Percentiles rank a stretch among this genome's conserved stretches.
phyloP scores from a whole-genome alignment of 345 rosid species.

The Euphorbia peplus region DNA sequence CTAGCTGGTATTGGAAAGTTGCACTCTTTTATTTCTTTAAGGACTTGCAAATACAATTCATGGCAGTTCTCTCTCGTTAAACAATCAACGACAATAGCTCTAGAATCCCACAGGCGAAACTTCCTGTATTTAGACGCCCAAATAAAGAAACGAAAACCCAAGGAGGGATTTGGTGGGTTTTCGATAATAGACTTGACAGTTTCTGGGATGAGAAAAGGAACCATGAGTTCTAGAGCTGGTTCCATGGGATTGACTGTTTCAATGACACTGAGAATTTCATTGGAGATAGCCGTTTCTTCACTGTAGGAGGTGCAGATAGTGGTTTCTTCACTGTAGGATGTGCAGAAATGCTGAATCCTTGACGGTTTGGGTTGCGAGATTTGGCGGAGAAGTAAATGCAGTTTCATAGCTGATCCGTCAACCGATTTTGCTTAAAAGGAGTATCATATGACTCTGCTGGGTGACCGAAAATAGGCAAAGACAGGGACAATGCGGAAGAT shows the following conservation, averaged over 20 bases:
- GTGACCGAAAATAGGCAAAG: no score
- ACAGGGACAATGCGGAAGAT: no score
- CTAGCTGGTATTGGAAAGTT: constrained; percentile 34
- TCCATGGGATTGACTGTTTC: constrained; percentile 49
- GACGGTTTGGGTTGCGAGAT: constrained; percentile 12
- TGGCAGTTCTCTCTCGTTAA: constrained; percentile 41
- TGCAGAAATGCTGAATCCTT: constrained; percentile 15
- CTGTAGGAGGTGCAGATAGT: constrained; percentile 17
- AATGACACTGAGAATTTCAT: constrained; percentile 52
- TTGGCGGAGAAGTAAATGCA: constrained; percentile 12
- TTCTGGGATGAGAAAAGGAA: constrained; percentile 46
- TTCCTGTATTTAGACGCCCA: constrained; percentile 65
- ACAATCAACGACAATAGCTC: constrained; percentile 37
- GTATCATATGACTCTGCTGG: no score
- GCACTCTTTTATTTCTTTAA: constrained; percentile 47
- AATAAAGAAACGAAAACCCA: constrained; percentile 73
- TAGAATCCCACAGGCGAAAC: constrained; percentile 37
- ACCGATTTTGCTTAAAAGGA: no score
- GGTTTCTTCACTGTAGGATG: constrained; percentile 20
- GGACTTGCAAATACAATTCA: constrained; percentile 58
- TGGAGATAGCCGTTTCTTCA: constrained; percentile 26
- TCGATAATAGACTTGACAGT: constrained; percentile 47
- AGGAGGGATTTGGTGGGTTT: constrained; percentile 33
- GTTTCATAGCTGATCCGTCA: constrained; percentile 10
- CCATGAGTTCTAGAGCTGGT: constrained; percentile 56